These are phyloP conservation scores for Verticillium nubilum DNA, from an alignment of 2,329 filamentous ascomycete species.

Conservation along the genomic window DNA sequence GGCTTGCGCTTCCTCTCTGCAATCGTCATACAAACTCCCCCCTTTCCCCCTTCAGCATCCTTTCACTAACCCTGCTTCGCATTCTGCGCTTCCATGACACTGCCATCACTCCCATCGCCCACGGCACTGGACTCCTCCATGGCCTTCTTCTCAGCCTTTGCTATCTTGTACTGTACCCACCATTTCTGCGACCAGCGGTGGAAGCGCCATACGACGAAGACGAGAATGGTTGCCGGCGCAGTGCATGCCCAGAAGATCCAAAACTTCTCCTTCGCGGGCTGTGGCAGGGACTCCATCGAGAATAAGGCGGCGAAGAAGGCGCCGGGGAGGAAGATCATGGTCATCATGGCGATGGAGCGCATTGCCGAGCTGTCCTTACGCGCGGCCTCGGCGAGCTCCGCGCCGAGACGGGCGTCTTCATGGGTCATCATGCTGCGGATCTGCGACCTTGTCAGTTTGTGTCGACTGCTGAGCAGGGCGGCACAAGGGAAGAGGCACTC, in stretches of 20 bases:
- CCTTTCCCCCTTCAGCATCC: not conserved
- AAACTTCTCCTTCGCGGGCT: not conserved
- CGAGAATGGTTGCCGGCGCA: not conserved
- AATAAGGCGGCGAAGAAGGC: constrained; percentile 31
- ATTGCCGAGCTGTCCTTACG: constrained; percentile 20
- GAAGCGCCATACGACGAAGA: not conserved
- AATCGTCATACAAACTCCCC: not conserved
- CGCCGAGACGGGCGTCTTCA: constrained; percentile 7
- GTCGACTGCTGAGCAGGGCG: not conserved
- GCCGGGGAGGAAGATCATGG: constrained; percentile 32
- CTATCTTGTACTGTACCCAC: not conserved
- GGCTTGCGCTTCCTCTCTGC: too few relatives aligned
- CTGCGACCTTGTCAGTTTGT: not conserved
- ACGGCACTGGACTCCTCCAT: not conserved
- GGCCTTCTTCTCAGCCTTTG: not conserved
- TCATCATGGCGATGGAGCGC: constrained; percentile 31
- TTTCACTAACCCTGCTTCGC: not conserved
- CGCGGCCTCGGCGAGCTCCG: constrained; percentile 1
- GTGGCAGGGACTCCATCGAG: not conserved
- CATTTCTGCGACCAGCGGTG: not conserved
- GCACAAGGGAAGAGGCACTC: not conserved
- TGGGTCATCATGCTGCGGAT: constrained; percentile 8
- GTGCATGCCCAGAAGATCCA: constrained; percentile 2
- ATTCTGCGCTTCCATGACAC: not conserved
- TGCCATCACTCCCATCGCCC: not conserved